Base-by-base conservation (phyloP, 306 rosid species). In the Potentilla sterilis region DNA sequence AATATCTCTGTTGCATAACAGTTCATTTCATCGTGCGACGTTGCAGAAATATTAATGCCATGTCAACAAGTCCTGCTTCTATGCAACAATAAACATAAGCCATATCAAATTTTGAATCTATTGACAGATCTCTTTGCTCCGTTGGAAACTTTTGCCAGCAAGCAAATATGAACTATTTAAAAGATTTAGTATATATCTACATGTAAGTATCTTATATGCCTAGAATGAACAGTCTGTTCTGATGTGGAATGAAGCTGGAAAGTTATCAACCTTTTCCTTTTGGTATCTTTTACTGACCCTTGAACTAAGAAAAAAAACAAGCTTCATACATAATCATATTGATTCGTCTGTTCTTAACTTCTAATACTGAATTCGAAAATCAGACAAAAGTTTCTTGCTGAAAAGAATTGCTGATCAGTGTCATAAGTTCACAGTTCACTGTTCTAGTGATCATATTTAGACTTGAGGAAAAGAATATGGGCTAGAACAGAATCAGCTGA, bases 291-390 rank as follows among this genome's bases (percentile, higher is more conserved):
- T 21, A 40, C 49, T 72, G 18, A 55, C 40, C 15, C 52, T 49
- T 72, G 61, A 13, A 40, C 5, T 35, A 43, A 40, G 6, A 43
- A 51, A 3, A 51, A 72, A 21, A 37, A 37, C 28, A 76, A 71
- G 70, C 61, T 61, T 69, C 28, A 55, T 13, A 9, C 34, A 19
- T 19, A 12, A 12, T 70, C 57, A 28, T n/a, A 47, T 19, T n/a
- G 70, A 82, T 69, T 49, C 44, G 6, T 52, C 32, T 42, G 34
- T 43, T 67, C 28, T 28, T 28, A 28, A 28, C 28, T 28, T 28
- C 74, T 68, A 15, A 40, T 24, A 19, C 38, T 47, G 75, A 80
- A 19, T 37, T 75, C 67, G 42, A 69, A 62, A 41, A 16, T 75
- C 15, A 21, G 9, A 61, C 14, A 40, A 42, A 65, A 41, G 41